phyloP scores from a whole-genome alignment of 495 filamentous ascomycete species.

The Aspergillus cristatus region DNA sequence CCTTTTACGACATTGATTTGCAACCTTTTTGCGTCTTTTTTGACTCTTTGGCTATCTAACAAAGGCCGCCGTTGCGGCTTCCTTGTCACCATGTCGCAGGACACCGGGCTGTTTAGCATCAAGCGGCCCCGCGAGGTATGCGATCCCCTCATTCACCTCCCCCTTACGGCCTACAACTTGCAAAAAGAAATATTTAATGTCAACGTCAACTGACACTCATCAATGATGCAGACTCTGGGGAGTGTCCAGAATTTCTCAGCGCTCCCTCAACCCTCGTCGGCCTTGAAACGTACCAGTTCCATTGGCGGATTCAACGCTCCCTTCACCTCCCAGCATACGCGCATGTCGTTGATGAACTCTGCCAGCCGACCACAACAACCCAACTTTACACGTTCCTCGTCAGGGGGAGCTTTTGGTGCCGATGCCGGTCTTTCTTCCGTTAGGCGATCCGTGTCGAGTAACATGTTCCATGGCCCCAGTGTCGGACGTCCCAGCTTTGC shows the following conservation, averaged over 20 bases:
- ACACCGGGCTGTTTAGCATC: slow-evolving; percentile 64
- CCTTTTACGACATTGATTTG: too few species aligned
- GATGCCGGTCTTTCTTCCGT: slow-evolving; percentile 76
- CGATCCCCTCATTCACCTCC: slow-evolving; percentile 2
- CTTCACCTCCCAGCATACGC: slow-evolving; percentile 60
- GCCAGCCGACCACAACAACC: slow-evolving; percentile 79
- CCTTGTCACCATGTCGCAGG: slow-evolving; percentile 57
- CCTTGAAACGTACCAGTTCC: slow-evolving; percentile 89
- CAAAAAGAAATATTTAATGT: neutral
- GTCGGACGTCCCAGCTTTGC: slow-evolving; percentile 63
- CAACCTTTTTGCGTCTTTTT: neutral
- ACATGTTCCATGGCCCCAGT: slow-evolving; percentile 53
- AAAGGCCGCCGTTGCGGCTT: slow-evolving; percentile 26
- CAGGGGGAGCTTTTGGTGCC: slow-evolving; percentile 57
- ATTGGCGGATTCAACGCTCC: slow-evolving; percentile 55
- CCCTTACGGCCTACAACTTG: neutral
- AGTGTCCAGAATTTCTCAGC: slow-evolving; percentile 65
- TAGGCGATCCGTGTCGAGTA: slow-evolving; percentile 71
- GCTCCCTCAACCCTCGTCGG: slow-evolving; percentile 89
- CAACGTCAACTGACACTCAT: slow-evolving; percentile 6
- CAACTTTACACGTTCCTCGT: slow-evolving; percentile 74
- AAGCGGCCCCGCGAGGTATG: slow-evolving; percentile 64
- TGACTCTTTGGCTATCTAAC: neutral
- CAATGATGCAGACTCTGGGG: slow-evolving; percentile 57
- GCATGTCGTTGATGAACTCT: slow-evolving; percentile 79